phyloP scores from a whole-genome alignment of 768 basidiomycete genomes.

The Mycena vulgaris region DNA sequence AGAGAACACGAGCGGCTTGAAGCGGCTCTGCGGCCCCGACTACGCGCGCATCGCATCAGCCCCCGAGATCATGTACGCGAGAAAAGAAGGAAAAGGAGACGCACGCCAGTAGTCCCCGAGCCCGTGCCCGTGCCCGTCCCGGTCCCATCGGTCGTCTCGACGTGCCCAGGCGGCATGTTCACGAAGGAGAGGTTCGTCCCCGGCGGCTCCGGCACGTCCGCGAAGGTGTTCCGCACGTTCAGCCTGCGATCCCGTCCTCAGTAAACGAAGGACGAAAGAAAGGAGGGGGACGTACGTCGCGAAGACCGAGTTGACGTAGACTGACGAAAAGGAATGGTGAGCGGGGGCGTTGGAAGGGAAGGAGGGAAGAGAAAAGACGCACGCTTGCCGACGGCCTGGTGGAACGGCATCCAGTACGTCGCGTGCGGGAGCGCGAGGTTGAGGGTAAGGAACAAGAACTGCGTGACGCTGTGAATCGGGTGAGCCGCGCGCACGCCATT shows the following conservation, averaged over 20 bases:
- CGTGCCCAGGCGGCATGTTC: not conserved
- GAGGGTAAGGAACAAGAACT: constrained; percentile 30
- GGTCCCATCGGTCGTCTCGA: not conserved
- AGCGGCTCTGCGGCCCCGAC: not conserved
- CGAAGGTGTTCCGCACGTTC: constrained; percentile 24
- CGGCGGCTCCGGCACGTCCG: not conserved
- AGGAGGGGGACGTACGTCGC: constrained; percentile 11
- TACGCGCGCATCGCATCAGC: not conserved
- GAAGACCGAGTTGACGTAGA: constrained; percentile 35
- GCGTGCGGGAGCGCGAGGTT: constrained; percentile 29
- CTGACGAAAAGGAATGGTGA: not conserved
- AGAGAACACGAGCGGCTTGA: constrained; percentile 17
- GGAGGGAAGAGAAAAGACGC: not conserved
- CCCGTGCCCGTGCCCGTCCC: constrained; percentile 3
- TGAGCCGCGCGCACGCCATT: not conserved
- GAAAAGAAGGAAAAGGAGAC: not conserved
- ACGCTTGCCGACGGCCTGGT: constrained; percentile 35
- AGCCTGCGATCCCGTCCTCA: not conserved
- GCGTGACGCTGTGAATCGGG: constrained; percentile 8
- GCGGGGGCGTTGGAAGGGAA: not conserved
- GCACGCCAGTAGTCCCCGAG: not conserved
- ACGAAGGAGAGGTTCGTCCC: not conserved
- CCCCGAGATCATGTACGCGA: not conserved
- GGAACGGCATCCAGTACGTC: constrained; percentile 34
- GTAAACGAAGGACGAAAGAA: not conserved